phyloP scores from a whole-genome alignment of 805 yeast genomes.

The Candida sphagnicola region DNA sequence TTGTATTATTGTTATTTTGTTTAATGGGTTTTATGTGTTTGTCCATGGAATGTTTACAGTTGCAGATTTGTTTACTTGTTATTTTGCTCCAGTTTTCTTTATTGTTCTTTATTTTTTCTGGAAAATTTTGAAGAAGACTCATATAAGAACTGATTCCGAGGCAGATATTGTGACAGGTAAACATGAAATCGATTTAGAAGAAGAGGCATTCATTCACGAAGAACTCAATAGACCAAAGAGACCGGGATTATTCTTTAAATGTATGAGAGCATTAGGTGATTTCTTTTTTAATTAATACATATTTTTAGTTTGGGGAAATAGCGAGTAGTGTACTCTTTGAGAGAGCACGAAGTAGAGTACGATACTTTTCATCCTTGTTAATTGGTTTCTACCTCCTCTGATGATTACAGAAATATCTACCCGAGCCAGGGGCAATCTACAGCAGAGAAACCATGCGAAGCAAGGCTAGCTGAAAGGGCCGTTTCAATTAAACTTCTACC shows the following conservation, averaged over 20 bases:
- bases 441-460: no score
- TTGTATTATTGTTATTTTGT: constrained; percentile 23
- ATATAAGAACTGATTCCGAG: constrained; percentile 23
- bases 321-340: no score
- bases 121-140: constrained; percentile 30
- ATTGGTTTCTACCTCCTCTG: no score
- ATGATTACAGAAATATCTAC: no score
- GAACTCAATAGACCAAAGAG: constrained; percentile 17
- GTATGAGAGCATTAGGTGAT: constrained; percentile 17
- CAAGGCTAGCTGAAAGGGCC: no score
- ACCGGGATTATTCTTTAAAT: constrained; percentile 18
- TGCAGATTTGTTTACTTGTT: constrained; percentile 32
- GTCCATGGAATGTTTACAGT: constrained; percentile 33
- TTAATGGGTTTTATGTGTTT: constrained; percentile 41
- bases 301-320: no score
- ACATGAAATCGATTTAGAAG: constrained; percentile 31
- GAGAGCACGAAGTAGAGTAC: no score
- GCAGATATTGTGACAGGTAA: constrained; percentile 35
- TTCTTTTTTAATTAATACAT: constrained; percentile 19
- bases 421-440: no score
- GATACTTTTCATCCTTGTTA: no score
- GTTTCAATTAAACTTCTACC: no score
- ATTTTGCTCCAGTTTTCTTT: constrained; percentile 34
- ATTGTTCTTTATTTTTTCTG: constrained; percentile 22
- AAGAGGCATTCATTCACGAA: constrained; percentile 20